Evolutionary conservation across 257 asterid genomes (phyloP).

Genomic region (Craterostigma plantagineum): DNA sequence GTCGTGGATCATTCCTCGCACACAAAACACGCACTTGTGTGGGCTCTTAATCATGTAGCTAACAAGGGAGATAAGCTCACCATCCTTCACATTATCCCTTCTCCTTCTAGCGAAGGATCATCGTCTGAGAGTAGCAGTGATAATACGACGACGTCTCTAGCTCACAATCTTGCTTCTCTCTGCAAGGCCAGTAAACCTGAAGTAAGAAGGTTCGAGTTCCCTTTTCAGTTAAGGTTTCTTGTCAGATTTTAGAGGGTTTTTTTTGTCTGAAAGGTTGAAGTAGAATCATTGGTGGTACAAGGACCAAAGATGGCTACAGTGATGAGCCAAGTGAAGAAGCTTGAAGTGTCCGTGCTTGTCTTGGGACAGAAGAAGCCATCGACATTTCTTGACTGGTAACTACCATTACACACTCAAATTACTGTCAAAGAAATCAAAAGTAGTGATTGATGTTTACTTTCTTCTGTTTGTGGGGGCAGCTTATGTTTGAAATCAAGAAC

Average conservation of each 20-base stretch:
- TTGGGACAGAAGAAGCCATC: constrained; percentile 65
- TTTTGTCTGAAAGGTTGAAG: constrained; percentile 42
- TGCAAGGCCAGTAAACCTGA: constrained; percentile 85
- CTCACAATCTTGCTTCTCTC: constrained; percentile 59
- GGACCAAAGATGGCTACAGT: constrained; percentile 71
- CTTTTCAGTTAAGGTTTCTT: no score
- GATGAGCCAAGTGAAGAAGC: constrained; percentile 81
- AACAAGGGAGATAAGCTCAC: constrained; percentile 70
- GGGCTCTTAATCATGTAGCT: constrained; percentile 87
- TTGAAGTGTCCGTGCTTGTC: constrained; percentile 77
- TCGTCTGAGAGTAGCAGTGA: constrained; percentile 20
- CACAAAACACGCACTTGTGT: constrained; percentile 78
- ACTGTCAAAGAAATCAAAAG: background rate
- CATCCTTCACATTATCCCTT: constrained; percentile 50
- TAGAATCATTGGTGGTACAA: constrained; percentile 72
- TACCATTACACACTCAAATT: constrained; percentile 5
- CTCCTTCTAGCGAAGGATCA: constrained; percentile 14
- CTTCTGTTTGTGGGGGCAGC: no score
- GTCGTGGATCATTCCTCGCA: constrained; percentile 56
- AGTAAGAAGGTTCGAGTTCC: no score
- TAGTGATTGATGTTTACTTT: background rate
- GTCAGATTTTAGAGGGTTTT: no score
- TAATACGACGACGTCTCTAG: constrained; percentile 22
- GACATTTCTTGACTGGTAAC: constrained; percentile 27
- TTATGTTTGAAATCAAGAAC: constrained; percentile 35